A percentile compares a stretch with the other conserved stretches of the same genome.
Conservation (phyloP, 345 rosid species). For the Linum lewisii region DNA sequence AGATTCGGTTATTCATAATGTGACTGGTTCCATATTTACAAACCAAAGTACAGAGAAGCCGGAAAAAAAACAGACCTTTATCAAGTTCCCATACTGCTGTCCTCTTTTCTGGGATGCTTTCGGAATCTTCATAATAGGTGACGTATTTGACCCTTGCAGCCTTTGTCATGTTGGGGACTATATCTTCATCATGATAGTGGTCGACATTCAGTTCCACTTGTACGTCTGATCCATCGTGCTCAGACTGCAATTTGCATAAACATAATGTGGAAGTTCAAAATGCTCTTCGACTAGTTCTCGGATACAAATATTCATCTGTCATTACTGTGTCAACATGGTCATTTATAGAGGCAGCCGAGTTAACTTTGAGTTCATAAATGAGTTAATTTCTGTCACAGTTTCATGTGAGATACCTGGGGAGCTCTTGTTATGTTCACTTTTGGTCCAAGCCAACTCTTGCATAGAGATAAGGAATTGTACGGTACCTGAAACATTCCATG, state of each 20-base stretch:
- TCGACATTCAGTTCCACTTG: conserved; percentile 72
- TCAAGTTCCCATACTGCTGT: conserved; percentile 99
- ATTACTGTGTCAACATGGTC: not conserved
- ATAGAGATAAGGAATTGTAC: conserved; percentile 89
- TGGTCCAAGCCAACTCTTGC: conserved; percentile 95
- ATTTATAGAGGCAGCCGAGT: not conserved
- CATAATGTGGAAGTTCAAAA: conserved; percentile 7
- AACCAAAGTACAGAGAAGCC: not conserved
- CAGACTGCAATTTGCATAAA: conserved; percentile 51
- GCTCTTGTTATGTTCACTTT: conserved; percentile 83
- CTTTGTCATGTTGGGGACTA: conserved; percentile 83
- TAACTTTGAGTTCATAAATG: too few species aligned
- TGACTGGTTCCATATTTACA: not conserved
- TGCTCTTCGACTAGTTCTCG: too few species aligned
- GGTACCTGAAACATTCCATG: conserved; percentile 50
- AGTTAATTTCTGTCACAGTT: not conserved
- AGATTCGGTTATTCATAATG: not conserved
- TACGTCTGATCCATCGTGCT: conserved; percentile 90
- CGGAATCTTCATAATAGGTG: conserved; percentile 90
- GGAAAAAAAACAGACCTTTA: conserved; percentile 54
- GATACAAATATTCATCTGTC: not conserved
- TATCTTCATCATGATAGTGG: conserved; percentile 59
- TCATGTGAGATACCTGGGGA: conserved; percentile 58
- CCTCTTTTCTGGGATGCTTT: conserved; percentile 71
- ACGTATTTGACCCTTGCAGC: conserved; percentile 71